Evolutionary conservation across 176 grass and related monocot genomes (phyloP).

Genomic region (Typha latifolia): DNA sequence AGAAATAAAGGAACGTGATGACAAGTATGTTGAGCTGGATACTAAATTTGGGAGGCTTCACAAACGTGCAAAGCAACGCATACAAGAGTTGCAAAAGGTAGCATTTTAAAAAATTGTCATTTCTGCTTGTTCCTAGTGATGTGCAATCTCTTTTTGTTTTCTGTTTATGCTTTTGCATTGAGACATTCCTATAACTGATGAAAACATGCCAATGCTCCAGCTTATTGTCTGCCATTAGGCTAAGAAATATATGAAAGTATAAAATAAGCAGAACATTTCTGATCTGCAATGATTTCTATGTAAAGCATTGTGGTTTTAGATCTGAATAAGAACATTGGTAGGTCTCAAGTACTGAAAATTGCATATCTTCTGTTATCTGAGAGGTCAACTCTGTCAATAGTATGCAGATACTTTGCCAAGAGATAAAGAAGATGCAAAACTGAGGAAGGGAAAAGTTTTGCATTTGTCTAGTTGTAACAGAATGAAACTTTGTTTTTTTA

Average conservation of each 20-base stretch:
- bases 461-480: no score
- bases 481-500: no score
- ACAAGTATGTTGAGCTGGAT: conserved; percentile 80
- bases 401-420: no score
- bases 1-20: conserved; percentile 92
- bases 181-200: neutral
- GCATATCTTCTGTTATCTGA: neutral
- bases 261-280: neutral
- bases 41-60: conserved; percentile 96
- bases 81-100: conserved; percentile 98
- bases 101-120: conserved; percentile 1
- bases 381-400: neutral
- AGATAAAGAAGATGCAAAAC: no score
- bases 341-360: neutral
- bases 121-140: neutral
- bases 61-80: conserved; percentile 91
- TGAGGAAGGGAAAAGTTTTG: no score
- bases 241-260: neutral
- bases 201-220: neutral
- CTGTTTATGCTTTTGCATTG: neutral
- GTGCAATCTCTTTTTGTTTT: neutral
- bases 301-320: neutral
- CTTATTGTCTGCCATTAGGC: neutral
- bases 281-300: conserved; percentile 1
- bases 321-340: neutral